Percentiles rank a stretch among this genome's conserved stretches.
Evolutionary conservation across 306 rosid genomes (phyloP).

Genomic region (Coriaria nepalensis): DNA sequence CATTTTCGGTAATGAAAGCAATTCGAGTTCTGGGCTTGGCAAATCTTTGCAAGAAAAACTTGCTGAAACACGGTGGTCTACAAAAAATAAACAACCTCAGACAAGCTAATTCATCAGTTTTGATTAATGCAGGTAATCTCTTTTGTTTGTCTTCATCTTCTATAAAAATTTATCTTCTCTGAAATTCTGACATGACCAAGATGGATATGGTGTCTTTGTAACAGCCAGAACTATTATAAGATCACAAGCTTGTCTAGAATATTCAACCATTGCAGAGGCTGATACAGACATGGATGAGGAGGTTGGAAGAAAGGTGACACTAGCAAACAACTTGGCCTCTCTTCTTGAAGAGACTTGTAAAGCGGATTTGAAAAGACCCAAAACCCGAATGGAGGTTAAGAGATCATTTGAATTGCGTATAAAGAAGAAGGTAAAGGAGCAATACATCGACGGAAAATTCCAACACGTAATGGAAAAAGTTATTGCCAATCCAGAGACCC

Average conservation of each 20-base stretch:
- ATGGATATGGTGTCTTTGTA: not conserved
- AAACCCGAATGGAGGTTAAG: constrained; percentile 52
- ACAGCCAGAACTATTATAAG: constrained; percentile 17
- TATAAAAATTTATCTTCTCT: too few relatives aligned
- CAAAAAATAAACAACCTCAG: too few relatives aligned
- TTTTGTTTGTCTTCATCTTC: too few relatives aligned
- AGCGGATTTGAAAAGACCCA: constrained; percentile 21
- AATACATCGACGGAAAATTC: constrained; percentile 48
- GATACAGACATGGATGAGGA: constrained; percentile 11
- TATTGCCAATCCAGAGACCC: constrained; percentile 55
- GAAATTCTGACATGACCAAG: too few relatives aligned
- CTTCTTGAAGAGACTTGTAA: constrained; percentile 38
- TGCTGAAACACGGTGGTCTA: too few relatives aligned
- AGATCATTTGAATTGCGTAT: constrained; percentile 43
- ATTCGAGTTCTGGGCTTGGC: too few relatives aligned
- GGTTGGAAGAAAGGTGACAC: constrained; percentile 13
- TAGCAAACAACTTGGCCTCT: constrained; percentile 56
- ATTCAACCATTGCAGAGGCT: constrained; percentile 18
- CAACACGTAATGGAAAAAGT: constrained; percentile 43
- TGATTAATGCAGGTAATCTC: too few relatives aligned
- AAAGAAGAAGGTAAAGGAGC: constrained; percentile 70
- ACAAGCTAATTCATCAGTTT: too few relatives aligned
- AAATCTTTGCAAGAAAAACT: too few relatives aligned
- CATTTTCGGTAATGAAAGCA: too few relatives aligned
- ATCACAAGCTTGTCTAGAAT: constrained; percentile 4